These are phyloP conservation scores for Asparagopsis taxiformis DNA, from an alignment of 31 red algal species.

Conservation along the genomic window DNA sequence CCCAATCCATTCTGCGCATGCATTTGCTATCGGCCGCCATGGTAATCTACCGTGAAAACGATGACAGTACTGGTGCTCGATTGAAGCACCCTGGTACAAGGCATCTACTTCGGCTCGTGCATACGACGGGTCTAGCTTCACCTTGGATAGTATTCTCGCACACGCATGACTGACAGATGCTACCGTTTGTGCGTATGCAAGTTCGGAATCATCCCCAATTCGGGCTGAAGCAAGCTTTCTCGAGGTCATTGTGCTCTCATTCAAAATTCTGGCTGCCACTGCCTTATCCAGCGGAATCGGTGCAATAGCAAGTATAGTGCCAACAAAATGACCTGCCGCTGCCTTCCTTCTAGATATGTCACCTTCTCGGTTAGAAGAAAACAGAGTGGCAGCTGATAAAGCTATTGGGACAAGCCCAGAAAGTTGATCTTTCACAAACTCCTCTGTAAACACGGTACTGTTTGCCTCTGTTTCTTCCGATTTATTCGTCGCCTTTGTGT, in stretches of 20 bases:
- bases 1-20: constrained; percentile 60
- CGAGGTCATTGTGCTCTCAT: constrained; percentile 7
- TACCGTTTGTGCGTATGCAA: constrained; percentile 5
- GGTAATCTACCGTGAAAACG: background rate
- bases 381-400: constrained; percentile 29
- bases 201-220: background rate
- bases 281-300: constrained; percentile 34
- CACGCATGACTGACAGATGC: constrained; percentile 62
- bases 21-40: constrained; percentile 55
- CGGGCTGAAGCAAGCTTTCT: background rate
- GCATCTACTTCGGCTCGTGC: constrained; percentile 19
- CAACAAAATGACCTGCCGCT: constrained; percentile 72
- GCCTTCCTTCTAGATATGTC: constrained; percentile 19
- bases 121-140: constrained; percentile 21
- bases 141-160: constrained; percentile 27
- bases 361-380: constrained; percentile 1
- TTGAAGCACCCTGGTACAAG: constrained; percentile 9
- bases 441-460: background rate
- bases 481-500: background rate
- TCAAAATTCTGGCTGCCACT: constrained; percentile 5
- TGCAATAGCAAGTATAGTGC: constrained; percentile 26
- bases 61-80: background rate
- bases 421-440: constrained; percentile 57
- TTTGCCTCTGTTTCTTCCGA: background rate
- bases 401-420: constrained; percentile 39